phyloP scores from a whole-genome alignment of 176 grass and related monocot genomes.

The Triticum dicoccoides region DNA sequence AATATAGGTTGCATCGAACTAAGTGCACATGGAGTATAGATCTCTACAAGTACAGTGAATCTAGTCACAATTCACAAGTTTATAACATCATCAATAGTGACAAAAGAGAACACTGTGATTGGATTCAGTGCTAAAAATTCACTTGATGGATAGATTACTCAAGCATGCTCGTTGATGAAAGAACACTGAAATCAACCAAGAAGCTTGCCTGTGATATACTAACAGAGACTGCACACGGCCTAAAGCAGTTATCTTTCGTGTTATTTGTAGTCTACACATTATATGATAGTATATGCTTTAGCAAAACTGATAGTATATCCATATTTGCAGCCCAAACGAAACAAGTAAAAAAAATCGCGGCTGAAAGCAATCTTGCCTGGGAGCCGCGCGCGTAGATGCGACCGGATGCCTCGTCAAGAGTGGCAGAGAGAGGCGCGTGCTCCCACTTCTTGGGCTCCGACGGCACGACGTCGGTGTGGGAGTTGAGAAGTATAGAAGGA shows the following conservation, averaged over 20 bases:
- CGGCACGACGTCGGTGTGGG: conserved; percentile 95
- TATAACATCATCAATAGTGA: background rate
- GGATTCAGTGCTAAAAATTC: background rate
- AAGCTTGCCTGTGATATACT: background rate
- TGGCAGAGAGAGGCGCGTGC: conserved; percentile 80
- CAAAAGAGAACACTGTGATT: background rate
- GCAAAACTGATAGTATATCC: too few relatives aligned
- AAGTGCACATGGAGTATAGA: background rate
- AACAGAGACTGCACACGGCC: background rate
- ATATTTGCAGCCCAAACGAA: background rate
- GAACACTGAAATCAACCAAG: background rate
- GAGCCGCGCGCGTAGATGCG: conserved; percentile 87
- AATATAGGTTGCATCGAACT: background rate
- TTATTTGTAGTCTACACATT: background rate
- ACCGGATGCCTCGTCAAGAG: conserved; percentile 50
- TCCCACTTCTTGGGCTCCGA: conserved; percentile 84
- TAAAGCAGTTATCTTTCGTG: too few relatives aligned
- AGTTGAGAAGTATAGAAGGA: conserved; percentile 81
- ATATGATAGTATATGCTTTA: too few relatives aligned
- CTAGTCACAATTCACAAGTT: background rate
- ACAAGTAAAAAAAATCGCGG: background rate
- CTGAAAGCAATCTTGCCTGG: conserved; percentile 43
- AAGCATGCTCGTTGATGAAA: background rate
- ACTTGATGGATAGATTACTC: background rate
- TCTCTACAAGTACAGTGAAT: background rate